Conservation (phyloP, 1,284 basidiomycete species). For the Amanita bisporigera region DNA sequence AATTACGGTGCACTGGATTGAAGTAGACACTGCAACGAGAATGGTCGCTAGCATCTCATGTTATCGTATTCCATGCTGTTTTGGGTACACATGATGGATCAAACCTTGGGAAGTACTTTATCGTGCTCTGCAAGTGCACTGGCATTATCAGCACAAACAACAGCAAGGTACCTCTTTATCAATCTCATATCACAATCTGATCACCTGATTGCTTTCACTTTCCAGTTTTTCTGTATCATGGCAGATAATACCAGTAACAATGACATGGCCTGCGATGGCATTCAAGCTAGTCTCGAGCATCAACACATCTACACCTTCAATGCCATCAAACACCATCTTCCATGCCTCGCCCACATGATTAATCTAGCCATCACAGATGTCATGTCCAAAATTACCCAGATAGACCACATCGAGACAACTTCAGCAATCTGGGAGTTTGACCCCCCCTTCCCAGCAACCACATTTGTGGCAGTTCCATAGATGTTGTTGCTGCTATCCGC, state of each 20-base stretch:
- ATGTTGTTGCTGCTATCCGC: conserved; percentile 23
- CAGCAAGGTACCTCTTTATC: background rate
- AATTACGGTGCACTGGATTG: conserved; percentile 29
- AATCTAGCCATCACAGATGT: conserved; percentile 25
- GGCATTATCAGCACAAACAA: conserved; percentile 25
- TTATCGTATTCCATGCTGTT: conserved; percentile 28
- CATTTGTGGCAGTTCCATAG: conserved; percentile 26
- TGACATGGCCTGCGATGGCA: conserved; percentile 6
- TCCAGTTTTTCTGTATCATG: conserved; percentile 25
- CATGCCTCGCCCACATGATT: conserved; percentile 32
- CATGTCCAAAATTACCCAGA: conserved; percentile 30
- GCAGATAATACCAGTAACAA: conserved; percentile 28
- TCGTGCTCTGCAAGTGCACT: conserved; percentile 26
- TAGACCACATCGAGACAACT: conserved; percentile 23
- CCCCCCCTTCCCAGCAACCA: conserved; percentile 20
- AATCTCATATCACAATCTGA: background rate
- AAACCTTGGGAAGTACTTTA: conserved; percentile 35
- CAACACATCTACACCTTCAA: background rate
- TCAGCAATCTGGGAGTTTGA: conserved; percentile 39
- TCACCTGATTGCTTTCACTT: background rate
- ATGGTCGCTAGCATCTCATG: conserved; percentile 28
- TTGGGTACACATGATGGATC: conserved; percentile 31
- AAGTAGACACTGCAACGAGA: conserved; percentile 14
- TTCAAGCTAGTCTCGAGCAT: conserved; percentile 9
- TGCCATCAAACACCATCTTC: conserved; percentile 1